phyloP scores from a whole-genome alignment of 2,329 filamentous ascomycete genomes.

The Amylocarpus encephaloides region DNA sequence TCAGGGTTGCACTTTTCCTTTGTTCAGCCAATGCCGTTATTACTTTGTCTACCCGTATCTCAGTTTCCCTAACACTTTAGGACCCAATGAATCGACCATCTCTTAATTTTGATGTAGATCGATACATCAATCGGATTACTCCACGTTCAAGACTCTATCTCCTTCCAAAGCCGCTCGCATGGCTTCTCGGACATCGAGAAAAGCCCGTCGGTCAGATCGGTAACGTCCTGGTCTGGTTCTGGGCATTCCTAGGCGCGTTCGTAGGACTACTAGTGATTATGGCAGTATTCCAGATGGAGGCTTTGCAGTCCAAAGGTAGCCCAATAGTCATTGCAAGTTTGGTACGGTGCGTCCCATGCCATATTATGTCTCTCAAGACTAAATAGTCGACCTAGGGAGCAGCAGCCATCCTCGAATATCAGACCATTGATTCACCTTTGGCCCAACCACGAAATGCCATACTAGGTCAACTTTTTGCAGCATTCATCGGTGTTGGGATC shows the following conservation, averaged over 20 bases:
- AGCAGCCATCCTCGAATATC: conserved; percentile 69
- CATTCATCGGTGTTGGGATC: conserved; percentile 53
- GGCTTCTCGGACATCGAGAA: conserved; percentile 61
- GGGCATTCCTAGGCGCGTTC: conserved; percentile 61
- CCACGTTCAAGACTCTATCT: conserved; percentile 57
- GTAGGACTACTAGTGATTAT: conserved; percentile 54
- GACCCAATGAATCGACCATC: not conserved
- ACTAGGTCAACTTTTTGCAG: conserved; percentile 58
- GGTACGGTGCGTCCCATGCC: conserved; percentile 41
- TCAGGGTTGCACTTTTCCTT: not conserved
- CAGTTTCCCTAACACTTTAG: not conserved
- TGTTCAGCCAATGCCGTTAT: not conserved
- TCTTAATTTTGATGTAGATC: conserved; percentile 63
- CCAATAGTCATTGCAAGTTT: conserved; percentile 65
- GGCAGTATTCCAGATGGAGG: conserved; percentile 45
- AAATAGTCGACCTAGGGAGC: conserved; percentile 45
- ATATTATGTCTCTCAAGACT: not conserved
- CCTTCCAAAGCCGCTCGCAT: conserved; percentile 59
- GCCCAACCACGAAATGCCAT: conserved; percentile 67
- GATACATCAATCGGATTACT: conserved; percentile 64
- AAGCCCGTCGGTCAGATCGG: conserved; percentile 38
- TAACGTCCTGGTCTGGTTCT: conserved; percentile 52
- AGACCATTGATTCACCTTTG: conserved; percentile 64
- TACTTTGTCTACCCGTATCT: not conserved
- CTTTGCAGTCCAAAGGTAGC: conserved; percentile 45